Base-by-base conservation (phyloP, 192 early-diverging fungal species). In the Hyaloraphidium curvatum region DNA sequence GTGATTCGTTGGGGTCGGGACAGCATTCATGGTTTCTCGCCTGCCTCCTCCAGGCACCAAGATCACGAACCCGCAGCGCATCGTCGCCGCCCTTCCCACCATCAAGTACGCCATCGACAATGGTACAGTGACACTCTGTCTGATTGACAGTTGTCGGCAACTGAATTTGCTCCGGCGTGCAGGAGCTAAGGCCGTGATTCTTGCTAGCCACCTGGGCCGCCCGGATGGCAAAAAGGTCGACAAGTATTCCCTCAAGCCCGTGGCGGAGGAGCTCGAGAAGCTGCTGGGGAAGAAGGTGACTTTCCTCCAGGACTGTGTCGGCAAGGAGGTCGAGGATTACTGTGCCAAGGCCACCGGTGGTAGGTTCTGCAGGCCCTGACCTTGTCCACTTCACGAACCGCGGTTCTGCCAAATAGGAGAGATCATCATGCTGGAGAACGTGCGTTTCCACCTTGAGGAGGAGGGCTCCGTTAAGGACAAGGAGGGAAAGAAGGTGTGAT, bases 391-490 rank as follows among this genome's bases (percentile, higher is more conserved):
- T 17, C 14, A 28, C 11, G 11, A 4, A 26, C n/a, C n/a, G n/a
- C n/a, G n/a, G n/a, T n/a, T n/a, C 9, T 57, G 53, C 25, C 35
- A 67, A 13, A 71, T 58, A 59, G 84, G 85, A 52, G 59, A 86
- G 60, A 76, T 98, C 39, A 87, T 98, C 58, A 69, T 98, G 31
- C 67, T 98, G 54, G 94, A 98, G 71, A 98, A 98, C 74, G 71
- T 95, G 58, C 81, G 94, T 50, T 98, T 89, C 86, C 91, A 98
- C 63, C 80, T 89, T 58, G 94, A 94, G 76, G 94, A 97, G 64
- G 93, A 97, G 63, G 93, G 93, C 55, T 83, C 80, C 57, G 69
- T 73, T 62, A 94, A 94, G 80, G 81, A 92, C 67, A 80, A 73
- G 59, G 72, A 82, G 3, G 87, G 87, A 51, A 87, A 86, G 41